Base-by-base conservation (phyloP, 108 stramenopile genomes). In the Mediolabrus comicus region DNA sequence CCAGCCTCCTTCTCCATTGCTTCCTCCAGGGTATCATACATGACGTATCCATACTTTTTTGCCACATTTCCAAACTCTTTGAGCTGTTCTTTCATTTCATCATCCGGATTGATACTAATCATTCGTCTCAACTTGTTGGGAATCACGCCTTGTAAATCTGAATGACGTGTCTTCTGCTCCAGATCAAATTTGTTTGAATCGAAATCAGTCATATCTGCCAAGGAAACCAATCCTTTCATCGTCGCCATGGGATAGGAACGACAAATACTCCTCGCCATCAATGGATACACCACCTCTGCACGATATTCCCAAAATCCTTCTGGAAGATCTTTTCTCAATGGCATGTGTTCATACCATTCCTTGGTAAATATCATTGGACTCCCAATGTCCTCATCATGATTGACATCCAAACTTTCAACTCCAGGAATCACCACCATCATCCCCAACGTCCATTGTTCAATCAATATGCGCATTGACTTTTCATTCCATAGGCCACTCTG, bases 131-230 rank as follows among this genome's bases (percentile, higher is more conserved):
- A 30, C 32, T 62, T 62, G 60, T 34, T 30, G 26, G 60, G 60
- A 41, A 62, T 41, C 27, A 62, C 14, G 9, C 29, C 10, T 41
- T 12, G 11, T 31, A 62, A 10, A 41, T 62, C 28, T 14, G 60
- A 14, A 32, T 62, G 10, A 62, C 60, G 60, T n/a, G 8, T 12
- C 24, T 62, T 62, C 14, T 11, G 10, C 26, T 62, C 60, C 60
- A 62, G 26, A 62, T 62, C 39, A 16, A 32, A 62, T 41, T 62
- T 62, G 32, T 62, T 32, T 30, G 29, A 62, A 62, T 62, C 60
- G 33, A 62, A 62, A n/a, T 62, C 33, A 14, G 14, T n/a, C 60
- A 62, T 62, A 41, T 62, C 60, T 9, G 60, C 10, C 11, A 62
- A 62, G 28, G 60, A 62, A 62, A 62, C 32, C n/a, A 62, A 9